phyloP scores from a whole-genome alignment of 768 basidiomycete genomes.

The Pulveroboletus sp. region DNA sequence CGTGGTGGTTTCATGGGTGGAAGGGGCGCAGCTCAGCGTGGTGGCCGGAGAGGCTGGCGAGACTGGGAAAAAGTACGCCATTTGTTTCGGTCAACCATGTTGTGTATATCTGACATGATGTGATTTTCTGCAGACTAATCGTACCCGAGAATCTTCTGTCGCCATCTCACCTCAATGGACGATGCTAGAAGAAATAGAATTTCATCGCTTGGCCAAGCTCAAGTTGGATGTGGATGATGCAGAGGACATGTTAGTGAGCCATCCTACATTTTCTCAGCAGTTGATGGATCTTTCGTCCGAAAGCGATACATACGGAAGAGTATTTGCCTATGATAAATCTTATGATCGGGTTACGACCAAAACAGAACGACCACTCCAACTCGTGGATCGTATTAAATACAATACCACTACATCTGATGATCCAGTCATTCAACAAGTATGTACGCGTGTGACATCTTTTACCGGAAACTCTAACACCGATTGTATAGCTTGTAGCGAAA shows the following conservation, averaged over 20 bases:
- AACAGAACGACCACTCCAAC: conserved; percentile 85
- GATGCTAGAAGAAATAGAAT: conserved; percentile 98
- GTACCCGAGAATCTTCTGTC: conserved; percentile 89
- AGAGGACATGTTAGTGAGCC: conserved; percentile 72
- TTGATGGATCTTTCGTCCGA: conserved; percentile 6
- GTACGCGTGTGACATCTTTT: conserved; percentile 5
- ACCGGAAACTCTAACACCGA: conserved; percentile 2
- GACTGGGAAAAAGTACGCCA: conserved; percentile 87
- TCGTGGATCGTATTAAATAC: conserved; percentile 93
- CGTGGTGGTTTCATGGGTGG: conserved; percentile 44
- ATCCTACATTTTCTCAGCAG: neutral
- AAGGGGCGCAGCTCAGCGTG: conserved; percentile 39
- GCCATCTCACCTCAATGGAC: conserved; percentile 89
- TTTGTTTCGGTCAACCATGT: neutral
- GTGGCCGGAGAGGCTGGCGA: conserved; percentile 72
- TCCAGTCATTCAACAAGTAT: conserved; percentile 89
- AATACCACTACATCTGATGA: conserved; percentile 98
- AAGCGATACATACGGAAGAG: conserved; percentile 84
- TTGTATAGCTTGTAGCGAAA: conserved; percentile 70
- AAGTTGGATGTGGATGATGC: conserved; percentile 92
- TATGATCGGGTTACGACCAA: conserved; percentile 96
- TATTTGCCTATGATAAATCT: conserved; percentile 90
- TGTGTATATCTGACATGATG: conserved; percentile 2
- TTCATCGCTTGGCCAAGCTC: conserved; percentile 86
- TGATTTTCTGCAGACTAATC: conserved; percentile 53